Evolutionary conservation across 1,284 basidiomycete genomes (phyloP).

Genomic region (Ustilago nuda): DNA sequence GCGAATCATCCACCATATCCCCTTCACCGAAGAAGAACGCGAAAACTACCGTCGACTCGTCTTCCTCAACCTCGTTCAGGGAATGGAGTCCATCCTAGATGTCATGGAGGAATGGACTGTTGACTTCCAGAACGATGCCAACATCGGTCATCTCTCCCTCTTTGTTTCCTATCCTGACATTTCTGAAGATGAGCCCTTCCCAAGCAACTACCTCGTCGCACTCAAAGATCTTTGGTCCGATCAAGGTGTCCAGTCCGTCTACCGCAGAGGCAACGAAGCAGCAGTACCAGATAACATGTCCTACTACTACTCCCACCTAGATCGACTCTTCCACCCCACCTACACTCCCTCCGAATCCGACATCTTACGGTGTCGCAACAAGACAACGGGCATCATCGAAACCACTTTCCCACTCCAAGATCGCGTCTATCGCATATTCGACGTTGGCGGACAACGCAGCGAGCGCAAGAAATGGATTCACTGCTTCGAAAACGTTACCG

Average conservation of each 20-base stretch:
- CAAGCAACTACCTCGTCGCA: slow-evolving; percentile 75
- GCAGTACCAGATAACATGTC: slow-evolving; percentile 82
- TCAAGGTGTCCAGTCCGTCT: slow-evolving; percentile 78
- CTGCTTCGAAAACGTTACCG: slow-evolving; percentile 74
- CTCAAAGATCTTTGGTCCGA: slow-evolving; percentile 84
- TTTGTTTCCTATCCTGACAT: slow-evolving; percentile 61
- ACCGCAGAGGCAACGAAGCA: slow-evolving; percentile 82
- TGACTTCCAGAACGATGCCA: slow-evolving; percentile 74
- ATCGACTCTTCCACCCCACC: slow-evolving; percentile 79
- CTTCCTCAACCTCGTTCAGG: slow-evolving; percentile 88
- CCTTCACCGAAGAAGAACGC: slow-evolving; percentile 80
- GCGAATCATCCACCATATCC: slow-evolving; percentile 84
- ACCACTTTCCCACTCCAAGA: slow-evolving; percentile 78
- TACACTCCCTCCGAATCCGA: slow-evolving; percentile 81
- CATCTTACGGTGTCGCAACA: slow-evolving; percentile 84
- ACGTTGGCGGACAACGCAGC: slow-evolving; percentile 89
- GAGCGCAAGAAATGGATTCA: slow-evolving; percentile 79
- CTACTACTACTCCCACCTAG: slow-evolving; percentile 80
- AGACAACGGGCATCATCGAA: slow-evolving; percentile 94
- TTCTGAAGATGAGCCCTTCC: slow-evolving; percentile 83
- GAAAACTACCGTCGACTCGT: slow-evolving; percentile 82
- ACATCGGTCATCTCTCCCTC: slow-evolving; percentile 39
- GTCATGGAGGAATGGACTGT: slow-evolving; percentile 89
- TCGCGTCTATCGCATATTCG: slow-evolving; percentile 76
- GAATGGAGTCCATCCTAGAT: slow-evolving; percentile 83